Base-by-base conservation (phyloP, 2,329 filamentous ascomycete species). In the Pyricularia grisea region DNA sequence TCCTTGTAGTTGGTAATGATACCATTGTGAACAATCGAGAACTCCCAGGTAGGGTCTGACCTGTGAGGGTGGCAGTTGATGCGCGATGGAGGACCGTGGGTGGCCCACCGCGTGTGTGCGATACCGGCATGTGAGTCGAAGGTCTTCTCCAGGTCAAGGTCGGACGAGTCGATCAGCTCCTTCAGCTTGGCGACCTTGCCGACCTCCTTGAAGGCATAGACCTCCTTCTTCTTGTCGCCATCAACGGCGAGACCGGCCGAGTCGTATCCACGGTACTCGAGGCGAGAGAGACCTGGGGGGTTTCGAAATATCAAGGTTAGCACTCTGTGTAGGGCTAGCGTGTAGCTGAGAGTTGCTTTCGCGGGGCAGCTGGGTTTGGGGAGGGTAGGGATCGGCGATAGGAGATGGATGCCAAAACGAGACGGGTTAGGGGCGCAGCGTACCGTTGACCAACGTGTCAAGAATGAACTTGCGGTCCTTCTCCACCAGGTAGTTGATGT, bases 1-100 rank as follows among this genome's bases (percentile, higher is more conserved):
- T 99, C 95, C 87, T 99, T 99, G 89, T 99, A 99, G 88, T 99
- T 99, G 85, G 95, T 99, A 83, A 99, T 99, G 87, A 99, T 99
- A 78, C 95, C 95, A 83, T 99, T 99, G 90, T 99, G 95, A 71
- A 98, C 95, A 76, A 99, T 90, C 73, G 92, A 87, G 81, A 99
- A 99, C 83, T 99, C 92, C 93, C 94, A 99, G 77, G 84, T 92
- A 75, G 91, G 88, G 81, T 99, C 95, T 73, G 94, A 98, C 81
- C 93, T 90, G 87, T 98, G 94, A 76, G 95, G 95, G 82, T 99
- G 95, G 90, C 95, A 99, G 88, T 99, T 99, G 79, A 91, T 78
- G 76, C 93, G 92, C 73, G 94, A 97, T 69, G 95, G 95, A 71
- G 92, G 90, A 69, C 95, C 95, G 85, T 99, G 95, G 75, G 95